Evolutionary conservation across 148 eudicot genomes (phyloP), one percentile per base, ranked within the genome.

Genomic region (Rhododendron simsii): DNA sequence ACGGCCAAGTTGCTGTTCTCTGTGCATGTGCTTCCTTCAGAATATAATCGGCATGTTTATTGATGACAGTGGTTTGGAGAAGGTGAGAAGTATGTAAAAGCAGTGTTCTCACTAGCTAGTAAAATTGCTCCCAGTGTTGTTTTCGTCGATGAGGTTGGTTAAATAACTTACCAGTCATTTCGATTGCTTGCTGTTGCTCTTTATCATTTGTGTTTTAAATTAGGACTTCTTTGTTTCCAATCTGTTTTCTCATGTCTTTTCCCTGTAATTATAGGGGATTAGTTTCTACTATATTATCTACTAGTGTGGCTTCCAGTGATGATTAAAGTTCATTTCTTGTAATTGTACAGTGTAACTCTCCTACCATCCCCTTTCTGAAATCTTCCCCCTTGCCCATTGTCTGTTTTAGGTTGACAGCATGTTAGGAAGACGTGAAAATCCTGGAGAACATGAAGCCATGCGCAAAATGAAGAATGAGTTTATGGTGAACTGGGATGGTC

Each of bases 391-490:
- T 59, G n/a, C 86, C 51, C 44, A 55, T 78, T 12, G 75, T 30
- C 78, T 81, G 78, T 76, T 81, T 12, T 85, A 94, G 98, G 99
- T 95, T 86, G 99, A 96, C 89, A 96, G 99, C 93, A 96, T 96
- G 98, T 86, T 95, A 77, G 98, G 99, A 86, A 92, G 99, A 88
- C 96, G 98, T 81, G 98, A 96, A 90, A 95, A 94, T 88, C 99
- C 99, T 10, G 95, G 98, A 76, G 98, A 96, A 85, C 98, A 96
- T 83, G 99, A 96, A 91, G 98, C 98, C 53, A 96, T 96, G 99
- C 95, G 98, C 87, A 96, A 96, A 88, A 95, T 96, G 98, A 95
- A 96, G 91, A 96, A 95, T 78, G 99, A 96, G 87, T 96, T 96
- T 87, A 96, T 96, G 99, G 94, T 94, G 87, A 95, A 96, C 84